These are phyloP conservation scores for Lactarius quietus DNA, from an alignment of 768 basidiomycete species.

Conservation along the genomic window DNA sequence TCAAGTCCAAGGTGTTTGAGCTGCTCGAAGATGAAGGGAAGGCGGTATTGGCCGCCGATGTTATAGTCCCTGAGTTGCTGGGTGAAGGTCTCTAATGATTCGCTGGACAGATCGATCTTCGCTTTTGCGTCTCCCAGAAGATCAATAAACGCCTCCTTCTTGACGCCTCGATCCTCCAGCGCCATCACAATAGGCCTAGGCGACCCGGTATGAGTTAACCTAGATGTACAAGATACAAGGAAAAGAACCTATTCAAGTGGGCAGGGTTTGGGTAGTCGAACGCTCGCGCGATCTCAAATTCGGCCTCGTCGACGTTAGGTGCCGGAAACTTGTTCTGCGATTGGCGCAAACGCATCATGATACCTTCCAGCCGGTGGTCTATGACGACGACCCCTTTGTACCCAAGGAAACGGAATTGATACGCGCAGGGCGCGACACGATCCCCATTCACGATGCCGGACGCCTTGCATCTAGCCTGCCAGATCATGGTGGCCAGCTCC, in stretches of 20 bases:
- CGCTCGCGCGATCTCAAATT: conserved; percentile 70
- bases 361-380: conserved; percentile 52
- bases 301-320: conserved; percentile 40
- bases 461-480: conserved; percentile 47
- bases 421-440: conserved; percentile 36
- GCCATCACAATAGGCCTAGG: conserved; percentile 71
- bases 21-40: conserved; percentile 49
- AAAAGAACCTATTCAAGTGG: conserved; percentile 65
- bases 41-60: conserved; percentile 44
- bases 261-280: conserved; percentile 58
- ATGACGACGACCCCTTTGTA: conserved; percentile 80
- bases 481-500: conserved; percentile 57
- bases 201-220: background rate
- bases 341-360: conserved; percentile 63
- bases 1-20: conserved; percentile 50
- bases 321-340: conserved; percentile 78
- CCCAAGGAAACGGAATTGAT: conserved; percentile 76
- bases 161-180: conserved; percentile 71
- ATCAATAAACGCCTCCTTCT: conserved; percentile 50
- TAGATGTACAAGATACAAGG: background rate
- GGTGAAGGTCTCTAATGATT: conserved; percentile 49
- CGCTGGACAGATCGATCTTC: conserved; percentile 55
- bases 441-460: conserved; percentile 14
- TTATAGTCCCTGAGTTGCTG: conserved; percentile 46
- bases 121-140: conserved; percentile 61